Evolutionary conservation across 192 early-diverging fungal genomes (phyloP), one percentile per base, ranked within the genome.

Genomic region (Gonapodya sp.): DNA sequence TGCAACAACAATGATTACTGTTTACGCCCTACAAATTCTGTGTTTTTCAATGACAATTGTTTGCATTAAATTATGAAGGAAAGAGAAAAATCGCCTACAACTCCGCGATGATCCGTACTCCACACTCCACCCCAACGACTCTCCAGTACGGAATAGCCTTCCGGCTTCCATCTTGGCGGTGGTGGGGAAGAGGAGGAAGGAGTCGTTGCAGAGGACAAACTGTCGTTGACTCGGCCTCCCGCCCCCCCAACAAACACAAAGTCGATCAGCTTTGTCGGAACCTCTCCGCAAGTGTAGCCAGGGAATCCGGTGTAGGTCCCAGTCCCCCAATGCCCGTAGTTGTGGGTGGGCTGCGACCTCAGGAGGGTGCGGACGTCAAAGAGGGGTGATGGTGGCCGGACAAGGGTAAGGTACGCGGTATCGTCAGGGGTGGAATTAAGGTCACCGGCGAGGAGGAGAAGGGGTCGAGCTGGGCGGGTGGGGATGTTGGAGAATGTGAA

Each of bases 41-140:
- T n/a, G n/a, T n/a, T n/a, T n/a, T n/a, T n/a, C n/a, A n/a, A n/a
- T n/a, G n/a, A n/a, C n/a, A n/a, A n/a, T n/a, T n/a, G n/a, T n/a
- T n/a, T n/a, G n/a, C n/a, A n/a, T n/a, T n/a, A n/a, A n/a, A n/a
- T n/a, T n/a, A n/a, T n/a, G n/a, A n/a, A n/a, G n/a, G n/a, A n/a
- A n/a, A n/a, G n/a, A n/a, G n/a, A n/a, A n/a, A 64, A 64, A 64
- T 77, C 75, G 8, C 30, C 75, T 33, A 77, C 75, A 18, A 77
- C 75, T 16, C 18, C 8, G 18, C 75, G 75, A 33, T 77, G 75
- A 33, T 77, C 75, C 18, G 18, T 77, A 33, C 75, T 32, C 75
- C 75, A 77, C 18, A 77, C 75, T 8, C 75, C 75, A 33, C 34
- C 75, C 8, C 14, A 18, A 18, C 31, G 34, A 34, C 75, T 77